Percentiles rank a stretch among this genome's conserved stretches.
Evolutionary conservation across 2,329 filamentous ascomycete species (phyloP).

Genomic region (Coniochaeta sp.): DNA sequence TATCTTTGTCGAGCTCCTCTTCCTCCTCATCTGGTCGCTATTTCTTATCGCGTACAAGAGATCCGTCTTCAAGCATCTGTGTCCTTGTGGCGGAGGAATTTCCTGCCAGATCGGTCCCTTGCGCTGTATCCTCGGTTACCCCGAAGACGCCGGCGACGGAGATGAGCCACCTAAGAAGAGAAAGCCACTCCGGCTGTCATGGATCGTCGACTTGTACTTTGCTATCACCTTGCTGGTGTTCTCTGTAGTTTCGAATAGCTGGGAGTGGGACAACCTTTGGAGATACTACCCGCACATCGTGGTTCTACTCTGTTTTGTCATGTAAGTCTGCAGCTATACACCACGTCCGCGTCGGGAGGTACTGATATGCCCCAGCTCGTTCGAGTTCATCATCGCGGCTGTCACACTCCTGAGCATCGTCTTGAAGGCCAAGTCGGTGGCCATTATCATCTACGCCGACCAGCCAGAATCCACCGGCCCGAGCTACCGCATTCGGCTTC

Average conservation of each 20-base stretch:
- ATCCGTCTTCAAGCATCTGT: neutral
- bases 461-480: neutral
- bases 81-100: neutral
- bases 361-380: neutral
- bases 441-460: neutral
- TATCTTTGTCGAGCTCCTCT: slow-evolving; percentile 18
- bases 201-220: slow-evolving; percentile 1
- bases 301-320: neutral
- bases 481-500: neutral
- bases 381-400: neutral
- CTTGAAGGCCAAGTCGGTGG: neutral
- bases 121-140: slow-evolving; percentile 2
- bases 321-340: neutral
- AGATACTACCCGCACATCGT: neutral
- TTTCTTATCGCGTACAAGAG: neutral
- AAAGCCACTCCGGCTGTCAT: slow-evolving; percentile 9
- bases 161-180: slow-evolving; percentile 4
- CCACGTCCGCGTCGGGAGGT: neutral
- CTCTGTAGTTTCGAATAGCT: neutral
- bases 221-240: neutral
- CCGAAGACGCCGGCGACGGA: slow-evolving; percentile 1
- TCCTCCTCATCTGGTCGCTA: slow-evolving; percentile 13
- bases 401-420: neutral
- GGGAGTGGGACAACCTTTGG: neutral
- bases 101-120: slow-evolving; percentile 5